Evolutionary conservation across 805 yeast species (phyloP), one percentile per base, ranked within the genome.

Genomic region (Candida boidinii): DNA sequence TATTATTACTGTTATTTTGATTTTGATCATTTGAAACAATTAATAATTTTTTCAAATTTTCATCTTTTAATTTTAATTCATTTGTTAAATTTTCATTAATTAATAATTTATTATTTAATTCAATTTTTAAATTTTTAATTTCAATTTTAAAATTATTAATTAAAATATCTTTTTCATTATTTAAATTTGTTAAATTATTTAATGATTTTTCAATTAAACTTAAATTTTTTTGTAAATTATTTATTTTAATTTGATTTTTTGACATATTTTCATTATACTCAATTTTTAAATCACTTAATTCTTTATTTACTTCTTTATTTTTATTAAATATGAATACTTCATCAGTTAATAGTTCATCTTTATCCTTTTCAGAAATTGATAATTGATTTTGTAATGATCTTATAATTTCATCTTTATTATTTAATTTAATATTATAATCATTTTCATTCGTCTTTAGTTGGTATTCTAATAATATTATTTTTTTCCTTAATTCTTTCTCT

Each of bases 1-100:
- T 39, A 7, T 42, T 46, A 23, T 53, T 56, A 20, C 55, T 33
- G 3, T 41, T 35, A 4, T 30, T 38, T 12, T 8, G 14, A 12
- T 26, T 32, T 19, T 26, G 16, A 4, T 30, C 29, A 21, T 26
- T n/a, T n/a, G n/a, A n/a, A n/a, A n/a, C n/a, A n/a, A n/a, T n/a
- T n/a, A n/a, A 30, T 9, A 44, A 29, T 17, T 39, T 40, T 11
- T 18, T 18, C 12, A 42, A 35, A 16, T 38, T 41, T 4, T 17
- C 13, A 11, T 44, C 45, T 18, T 41, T 38, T 3, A 34, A 20
- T 10, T 29, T 32, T 18, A 44, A 19, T 27, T 31, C 41, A 18
- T 36, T 31, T 8, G 43, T 37, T 31, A 35, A 48, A 42, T 36
- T 60, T 30, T 28, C 23, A 45, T 38, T 35, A 51, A 46, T n/a